These are phyloP conservation scores for Aspergillus tubingensis DNA, from an alignment of 2,329 filamentous ascomycete species.

Conservation along the genomic window DNA sequence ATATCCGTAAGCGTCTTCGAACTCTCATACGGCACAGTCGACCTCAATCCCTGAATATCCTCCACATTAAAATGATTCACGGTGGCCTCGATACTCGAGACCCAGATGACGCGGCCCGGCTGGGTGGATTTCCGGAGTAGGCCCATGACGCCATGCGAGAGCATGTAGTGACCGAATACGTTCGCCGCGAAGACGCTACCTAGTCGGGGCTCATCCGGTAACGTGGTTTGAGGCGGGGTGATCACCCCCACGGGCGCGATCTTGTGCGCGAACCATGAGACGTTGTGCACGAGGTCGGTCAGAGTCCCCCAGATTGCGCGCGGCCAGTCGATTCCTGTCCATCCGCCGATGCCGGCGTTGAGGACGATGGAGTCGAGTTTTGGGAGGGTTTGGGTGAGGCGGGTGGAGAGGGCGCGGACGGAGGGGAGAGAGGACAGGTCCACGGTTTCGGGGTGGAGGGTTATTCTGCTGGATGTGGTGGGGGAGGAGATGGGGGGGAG, in stretches of 20 bases:
- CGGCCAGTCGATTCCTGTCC: conserved; percentile 74
- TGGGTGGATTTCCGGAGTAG: conserved; percentile 59
- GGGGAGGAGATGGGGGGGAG: conserved; percentile 47
- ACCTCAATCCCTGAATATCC: conserved; percentile 75
- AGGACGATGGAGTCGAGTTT: conserved; percentile 77
- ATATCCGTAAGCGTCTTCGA: conserved; percentile 86
- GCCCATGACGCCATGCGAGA: conserved; percentile 76
- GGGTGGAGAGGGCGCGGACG: conserved; percentile 55
- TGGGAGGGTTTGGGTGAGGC: conserved; percentile 57
- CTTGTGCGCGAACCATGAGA: conserved; percentile 80
- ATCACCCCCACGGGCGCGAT: conserved; percentile 58
- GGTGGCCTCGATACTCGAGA: conserved; percentile 75
- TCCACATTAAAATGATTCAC: conserved; percentile 58
- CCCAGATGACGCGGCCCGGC: conserved; percentile 77
- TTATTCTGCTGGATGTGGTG: conserved; percentile 48
- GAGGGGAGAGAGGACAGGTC: conserved; percentile 60
- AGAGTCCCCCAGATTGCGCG: conserved; percentile 58
- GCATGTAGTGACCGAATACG: conserved; percentile 91
- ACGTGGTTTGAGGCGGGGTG: conserved; percentile 55
- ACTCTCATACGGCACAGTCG: conserved; percentile 73
- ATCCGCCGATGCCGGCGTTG: conserved; percentile 88
- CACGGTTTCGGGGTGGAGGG: conserved; percentile 58
- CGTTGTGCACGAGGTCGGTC: conserved; percentile 65
- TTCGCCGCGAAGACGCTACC: conserved; percentile 89
- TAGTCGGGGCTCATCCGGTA: conserved; percentile 59